phyloP scores from a whole-genome alignment of 257 asterid genomes.

The Gentiana straminea region DNA sequence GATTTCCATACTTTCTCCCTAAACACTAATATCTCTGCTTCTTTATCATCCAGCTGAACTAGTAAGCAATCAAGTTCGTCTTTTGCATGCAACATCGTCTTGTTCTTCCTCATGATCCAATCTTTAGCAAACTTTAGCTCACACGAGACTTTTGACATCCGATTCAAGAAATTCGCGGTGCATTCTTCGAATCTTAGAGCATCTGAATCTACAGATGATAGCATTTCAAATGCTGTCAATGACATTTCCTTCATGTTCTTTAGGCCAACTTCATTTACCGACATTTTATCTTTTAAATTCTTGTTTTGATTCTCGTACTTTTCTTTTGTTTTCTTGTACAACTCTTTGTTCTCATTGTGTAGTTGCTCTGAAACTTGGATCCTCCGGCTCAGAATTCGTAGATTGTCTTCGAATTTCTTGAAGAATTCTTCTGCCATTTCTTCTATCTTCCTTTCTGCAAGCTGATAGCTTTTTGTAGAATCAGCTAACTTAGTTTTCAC shows the following conservation, averaged over 20 bases:
- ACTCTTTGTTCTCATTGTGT: conserved; percentile 65
- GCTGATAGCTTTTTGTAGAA: conserved; percentile 28
- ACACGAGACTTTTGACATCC: conserved; percentile 59
- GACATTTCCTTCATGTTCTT: conserved; percentile 37
- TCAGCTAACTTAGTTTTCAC: conserved; percentile 7
- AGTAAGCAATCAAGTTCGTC: conserved; percentile 46
- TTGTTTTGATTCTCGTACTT: conserved; percentile 26
- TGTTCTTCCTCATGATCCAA: conserved; percentile 62
- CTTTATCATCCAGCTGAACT: conserved; percentile 53
- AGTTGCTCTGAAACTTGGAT: conserved; percentile 80
- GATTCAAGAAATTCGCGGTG: conserved; percentile 40
- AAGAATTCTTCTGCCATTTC: conserved; percentile 58
- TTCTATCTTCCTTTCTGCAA: conserved; percentile 47
- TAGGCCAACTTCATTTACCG: conserved; percentile 17
- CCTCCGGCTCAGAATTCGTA: conserved; percentile 61
- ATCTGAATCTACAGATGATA: conserved; percentile 40
- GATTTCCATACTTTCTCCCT: conserved; percentile 60
- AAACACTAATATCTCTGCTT: conserved; percentile 44
- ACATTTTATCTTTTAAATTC: conserved; percentile 24
- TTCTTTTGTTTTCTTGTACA: conserved; percentile 40
- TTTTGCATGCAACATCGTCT: conserved; percentile 20
- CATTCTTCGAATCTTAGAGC: conserved; percentile 50
- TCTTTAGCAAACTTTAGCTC: conserved; percentile 57
- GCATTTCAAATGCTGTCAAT: conserved; percentile 32
- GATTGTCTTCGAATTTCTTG: conserved; percentile 57